Conservation (phyloP, 768 basidiomycete species). For the Leccinum uliginosum region DNA sequence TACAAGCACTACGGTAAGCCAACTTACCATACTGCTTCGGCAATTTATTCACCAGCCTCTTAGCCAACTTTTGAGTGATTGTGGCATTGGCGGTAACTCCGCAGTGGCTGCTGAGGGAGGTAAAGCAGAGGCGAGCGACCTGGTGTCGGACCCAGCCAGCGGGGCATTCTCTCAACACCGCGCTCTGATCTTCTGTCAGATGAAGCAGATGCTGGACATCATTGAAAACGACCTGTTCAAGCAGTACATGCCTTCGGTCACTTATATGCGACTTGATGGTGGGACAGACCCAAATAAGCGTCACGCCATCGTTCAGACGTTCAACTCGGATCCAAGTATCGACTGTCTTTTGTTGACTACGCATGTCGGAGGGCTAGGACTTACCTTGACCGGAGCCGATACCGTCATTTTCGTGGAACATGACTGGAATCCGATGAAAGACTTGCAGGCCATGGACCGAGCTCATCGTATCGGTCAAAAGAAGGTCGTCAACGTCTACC, state of each 20-base stretch:
- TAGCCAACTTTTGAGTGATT: constrained; percentile 92
- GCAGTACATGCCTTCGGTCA: constrained; percentile 88
- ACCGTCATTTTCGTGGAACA: constrained; percentile 99
- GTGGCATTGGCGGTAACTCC: constrained; percentile 74
- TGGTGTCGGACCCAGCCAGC: constrained; percentile 41
- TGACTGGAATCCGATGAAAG: constrained; percentile 99
- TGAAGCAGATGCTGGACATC: constrained; percentile 98
- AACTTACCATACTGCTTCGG: neutral
- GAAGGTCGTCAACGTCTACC: constrained; percentile 98
- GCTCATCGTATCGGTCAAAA: constrained; percentile 98
- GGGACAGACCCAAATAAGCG: constrained; percentile 89
- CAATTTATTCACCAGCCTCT: constrained; percentile 3
- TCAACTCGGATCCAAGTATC: constrained; percentile 96
- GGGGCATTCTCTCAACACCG: constrained; percentile 87
- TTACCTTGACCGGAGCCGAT: constrained; percentile 96
- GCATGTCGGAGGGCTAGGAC: constrained; percentile 91
- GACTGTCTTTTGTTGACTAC: constrained; percentile 95
- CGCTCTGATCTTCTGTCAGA: constrained; percentile 98
- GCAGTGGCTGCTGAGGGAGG: constrained; percentile 44
- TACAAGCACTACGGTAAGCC: constrained; percentile 82
- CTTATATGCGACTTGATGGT: constrained; percentile 98
- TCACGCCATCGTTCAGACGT: constrained; percentile 95
- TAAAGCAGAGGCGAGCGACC: constrained; percentile 67
- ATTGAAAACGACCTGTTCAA: constrained; percentile 94
- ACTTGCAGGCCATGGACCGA: constrained; percentile 98